These are phyloP conservation scores for Stephania cephalantha DNA, from an alignment of 164 flowering plant species.

Conservation along the genomic window DNA sequence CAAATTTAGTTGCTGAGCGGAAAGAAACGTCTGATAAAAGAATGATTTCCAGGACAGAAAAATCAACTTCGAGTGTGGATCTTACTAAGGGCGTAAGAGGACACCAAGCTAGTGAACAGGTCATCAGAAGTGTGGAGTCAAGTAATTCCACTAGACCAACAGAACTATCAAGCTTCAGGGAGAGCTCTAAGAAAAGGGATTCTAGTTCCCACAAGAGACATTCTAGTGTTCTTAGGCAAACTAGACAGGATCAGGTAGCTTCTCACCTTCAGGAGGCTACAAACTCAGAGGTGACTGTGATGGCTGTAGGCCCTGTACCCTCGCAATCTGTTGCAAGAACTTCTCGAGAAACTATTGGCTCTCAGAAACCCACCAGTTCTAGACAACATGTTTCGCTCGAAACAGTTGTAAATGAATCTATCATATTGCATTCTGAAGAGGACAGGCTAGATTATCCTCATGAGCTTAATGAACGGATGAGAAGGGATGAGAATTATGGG, in stretches of 20 bases:
- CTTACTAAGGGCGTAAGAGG: constrained; percentile 17
- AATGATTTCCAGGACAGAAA: constrained; percentile 18
- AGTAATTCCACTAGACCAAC: constrained; percentile 17
- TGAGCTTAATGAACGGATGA: constrained; percentile 20
- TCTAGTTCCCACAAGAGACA: constrained; percentile 26
- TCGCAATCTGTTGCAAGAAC: constrained; percentile 30
- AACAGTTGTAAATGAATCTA: constrained; percentile 25
- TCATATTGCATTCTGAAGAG: constrained; percentile 12
- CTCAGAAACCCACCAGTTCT: constrained; percentile 11
- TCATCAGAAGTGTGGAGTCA: constrained; percentile 10
- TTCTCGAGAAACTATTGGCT: constrained; percentile 12
- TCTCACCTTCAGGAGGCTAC: constrained; percentile 15
- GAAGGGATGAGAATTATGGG: constrained; percentile 17
- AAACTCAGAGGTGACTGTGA: constrained; percentile 25
- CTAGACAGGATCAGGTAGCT: constrained; percentile 16
- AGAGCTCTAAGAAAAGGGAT: constrained; percentile 16
- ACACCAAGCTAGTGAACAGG: constrained; percentile 18
- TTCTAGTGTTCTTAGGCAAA: constrained; percentile 20
- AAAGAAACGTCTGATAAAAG: constrained; percentile 23
- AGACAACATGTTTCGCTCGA: constrained; percentile 21
- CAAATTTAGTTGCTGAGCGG: constrained; percentile 10
- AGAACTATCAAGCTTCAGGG: constrained; percentile 15
- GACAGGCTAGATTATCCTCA: constrained; percentile 12
- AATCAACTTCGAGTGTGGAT: constrained; percentile 17
- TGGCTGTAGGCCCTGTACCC: constrained; percentile 44